Evolutionary conservation across 176 grass and related monocot species (phyloP).

Genomic region (Oryza officinalis): DNA sequence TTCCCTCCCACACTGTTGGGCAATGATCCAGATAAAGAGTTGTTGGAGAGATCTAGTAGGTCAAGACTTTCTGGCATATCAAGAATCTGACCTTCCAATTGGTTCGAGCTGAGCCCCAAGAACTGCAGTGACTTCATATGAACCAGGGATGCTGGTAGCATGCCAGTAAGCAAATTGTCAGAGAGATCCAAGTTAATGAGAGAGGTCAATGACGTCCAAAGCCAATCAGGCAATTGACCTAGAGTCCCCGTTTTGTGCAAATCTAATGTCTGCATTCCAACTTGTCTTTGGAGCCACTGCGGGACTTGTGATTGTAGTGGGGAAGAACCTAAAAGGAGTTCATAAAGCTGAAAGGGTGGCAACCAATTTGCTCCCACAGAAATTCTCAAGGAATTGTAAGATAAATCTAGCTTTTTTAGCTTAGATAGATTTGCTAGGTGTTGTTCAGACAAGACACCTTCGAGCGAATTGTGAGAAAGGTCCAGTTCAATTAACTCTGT

Average conservation of each 20-base stretch:
- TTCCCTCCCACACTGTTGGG: no score
- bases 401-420: no score
- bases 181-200: background rate
- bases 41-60: background rate
- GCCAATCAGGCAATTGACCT: constrained; percentile 6
- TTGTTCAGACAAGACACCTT: background rate
- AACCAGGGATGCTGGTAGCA: background rate
- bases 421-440: no score
- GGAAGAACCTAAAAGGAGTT: background rate
- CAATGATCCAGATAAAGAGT: background rate
- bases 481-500: background rate
- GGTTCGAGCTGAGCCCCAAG: background rate
- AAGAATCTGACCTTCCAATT: background rate
- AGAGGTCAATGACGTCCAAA: background rate
- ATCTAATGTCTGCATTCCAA: fast-evolving
- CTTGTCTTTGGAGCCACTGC: constrained; percentile 15
- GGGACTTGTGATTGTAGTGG: constrained; percentile 21
- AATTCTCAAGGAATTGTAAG: no score
- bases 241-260: constrained; percentile 2
- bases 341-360: constrained; percentile 31
- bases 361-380: no score
- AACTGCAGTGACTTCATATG: background rate
- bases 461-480: background rate
- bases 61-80: background rate
- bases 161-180: background rate